A percentile compares a stretch with the other conserved stretches of the same genome.
phyloP scores from a whole-genome alignment of 805 yeast genomes.

The Yarrowia deformans region DNA sequence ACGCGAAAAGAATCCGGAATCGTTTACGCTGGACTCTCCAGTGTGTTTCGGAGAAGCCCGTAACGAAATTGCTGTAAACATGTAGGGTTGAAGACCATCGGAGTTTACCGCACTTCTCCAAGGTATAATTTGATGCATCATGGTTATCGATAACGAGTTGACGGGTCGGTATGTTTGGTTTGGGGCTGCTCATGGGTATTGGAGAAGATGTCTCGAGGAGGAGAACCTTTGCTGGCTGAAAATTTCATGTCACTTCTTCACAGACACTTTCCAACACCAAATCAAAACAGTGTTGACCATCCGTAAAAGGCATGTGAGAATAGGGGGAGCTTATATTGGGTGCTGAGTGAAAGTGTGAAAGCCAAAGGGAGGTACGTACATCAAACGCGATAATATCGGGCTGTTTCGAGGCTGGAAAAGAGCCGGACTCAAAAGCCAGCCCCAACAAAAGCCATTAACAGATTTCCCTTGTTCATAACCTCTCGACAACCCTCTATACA shows the following conservation, averaged over 20 bases:
- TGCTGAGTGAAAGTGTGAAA: not conserved
- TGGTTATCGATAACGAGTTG: not conserved
- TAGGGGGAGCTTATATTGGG: conserved; percentile 3
- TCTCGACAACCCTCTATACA: not conserved
- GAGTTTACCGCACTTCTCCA: conserved; percentile 1
- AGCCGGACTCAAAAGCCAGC: not conserved
- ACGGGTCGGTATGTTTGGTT: too few species aligned
- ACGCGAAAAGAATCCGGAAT: not conserved
- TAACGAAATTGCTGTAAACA: too few species aligned
- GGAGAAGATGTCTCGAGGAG: not conserved
- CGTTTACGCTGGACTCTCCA: not conserved
- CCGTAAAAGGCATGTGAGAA: not conserved
- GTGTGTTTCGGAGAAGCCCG: too few species aligned
- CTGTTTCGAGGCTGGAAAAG: not conserved
- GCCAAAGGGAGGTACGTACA: not conserved
- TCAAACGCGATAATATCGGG: not conserved
- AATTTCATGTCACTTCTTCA: not conserved
- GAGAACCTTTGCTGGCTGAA: not conserved
- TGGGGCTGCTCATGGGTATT: not conserved
- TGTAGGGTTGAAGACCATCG: not conserved
- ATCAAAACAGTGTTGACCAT: not conserved
- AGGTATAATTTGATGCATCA: not conserved
- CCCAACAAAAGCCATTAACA: not conserved
- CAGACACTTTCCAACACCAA: not conserved
- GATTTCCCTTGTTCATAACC: not conserved